phyloP scores from a whole-genome alignment of 1,284 basidiomycete genomes.

The Trametes pubescens region DNA sequence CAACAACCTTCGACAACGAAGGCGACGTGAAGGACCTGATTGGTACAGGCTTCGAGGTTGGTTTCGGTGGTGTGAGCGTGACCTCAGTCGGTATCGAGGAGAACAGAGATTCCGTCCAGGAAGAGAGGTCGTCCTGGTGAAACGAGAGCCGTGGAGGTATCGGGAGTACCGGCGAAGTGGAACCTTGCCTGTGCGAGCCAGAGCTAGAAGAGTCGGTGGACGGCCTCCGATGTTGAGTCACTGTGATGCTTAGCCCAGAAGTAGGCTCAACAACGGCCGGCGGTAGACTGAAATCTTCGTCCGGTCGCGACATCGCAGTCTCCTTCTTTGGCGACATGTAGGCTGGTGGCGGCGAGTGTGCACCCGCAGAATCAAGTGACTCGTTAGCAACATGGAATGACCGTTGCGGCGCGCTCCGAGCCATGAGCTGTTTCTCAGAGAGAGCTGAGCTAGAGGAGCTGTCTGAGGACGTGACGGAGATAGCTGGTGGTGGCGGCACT shows the following conservation, averaged over 20 bases:
- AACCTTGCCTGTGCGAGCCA: conserved; percentile 14
- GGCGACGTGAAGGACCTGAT: conserved; percentile 12
- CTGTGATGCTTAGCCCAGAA: conserved; percentile 6
- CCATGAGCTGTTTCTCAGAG: conserved; percentile 38
- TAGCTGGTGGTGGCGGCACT: conserved; percentile 22
- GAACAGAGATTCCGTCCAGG: conserved; percentile 43
- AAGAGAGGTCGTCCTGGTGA: conserved; percentile 42
- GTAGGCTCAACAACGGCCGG: conserved; percentile 23
- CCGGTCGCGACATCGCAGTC: conserved; percentile 26
- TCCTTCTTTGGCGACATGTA: conserved; percentile 40
- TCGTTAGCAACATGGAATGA: conserved; percentile 42
- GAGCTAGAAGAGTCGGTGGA: conserved; percentile 24
- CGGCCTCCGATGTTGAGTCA: conserved; percentile 10
- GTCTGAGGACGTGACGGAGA: conserved; percentile 27
- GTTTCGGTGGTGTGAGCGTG: conserved; percentile 26
- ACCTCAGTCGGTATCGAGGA: conserved; percentile 39
- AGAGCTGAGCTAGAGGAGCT: conserved; percentile 29
- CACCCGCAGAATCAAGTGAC: conserved; percentile 35
- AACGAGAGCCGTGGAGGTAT: conserved; percentile 42
- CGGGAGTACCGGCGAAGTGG: conserved; percentile 28
- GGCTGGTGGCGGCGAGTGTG: conserved; percentile 42
- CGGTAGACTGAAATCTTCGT: conserved; percentile 33
- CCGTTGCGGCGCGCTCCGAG: conserved; percentile 38
- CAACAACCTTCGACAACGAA: conserved; percentile 1
- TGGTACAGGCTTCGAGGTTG: too few species aligned